Conservation (phyloP, 129 eudicot species). For the Scalesia atractyloides region DNA sequence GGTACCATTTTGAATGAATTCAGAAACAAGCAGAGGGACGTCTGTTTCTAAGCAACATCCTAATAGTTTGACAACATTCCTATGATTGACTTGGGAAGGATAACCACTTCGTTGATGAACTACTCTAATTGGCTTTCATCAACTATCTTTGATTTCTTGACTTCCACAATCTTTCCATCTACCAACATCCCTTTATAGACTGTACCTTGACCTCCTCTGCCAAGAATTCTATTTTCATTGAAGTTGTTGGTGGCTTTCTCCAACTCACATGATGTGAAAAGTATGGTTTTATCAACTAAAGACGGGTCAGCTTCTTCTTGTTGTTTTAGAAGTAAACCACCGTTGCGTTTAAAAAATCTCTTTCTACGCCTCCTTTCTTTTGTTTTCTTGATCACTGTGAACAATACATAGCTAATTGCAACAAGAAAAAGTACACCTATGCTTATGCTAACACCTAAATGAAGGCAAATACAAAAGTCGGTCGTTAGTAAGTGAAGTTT, state of each 20-base stretch:
- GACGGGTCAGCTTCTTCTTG: conserved; percentile 24
- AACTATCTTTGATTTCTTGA: conserved; percentile 31
- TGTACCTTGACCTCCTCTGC: conserved; percentile 37
- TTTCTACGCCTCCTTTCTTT: conserved; percentile 11
- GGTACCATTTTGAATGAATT: conserved; percentile 38
- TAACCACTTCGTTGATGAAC: conserved; percentile 40
- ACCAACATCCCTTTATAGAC: conserved; percentile 35
- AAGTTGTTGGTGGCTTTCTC: conserved; percentile 34
- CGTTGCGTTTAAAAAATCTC: conserved; percentile 35
- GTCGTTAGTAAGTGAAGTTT: background rate
- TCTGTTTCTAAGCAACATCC: conserved; percentile 45
- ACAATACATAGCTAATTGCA: background rate
- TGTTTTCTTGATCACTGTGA: conserved; percentile 1
- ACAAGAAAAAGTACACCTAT: background rate
- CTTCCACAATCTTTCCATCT: conserved; percentile 31
- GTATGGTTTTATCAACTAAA: conserved; percentile 30
- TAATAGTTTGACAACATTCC: conserved; percentile 38
- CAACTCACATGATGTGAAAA: conserved; percentile 34
- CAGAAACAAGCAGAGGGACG: conserved; percentile 36
- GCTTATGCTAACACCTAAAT: background rate
- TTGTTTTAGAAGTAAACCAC: conserved; percentile 38
- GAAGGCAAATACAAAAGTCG: background rate
- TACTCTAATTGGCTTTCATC: conserved; percentile 30
- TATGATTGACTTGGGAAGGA: conserved; percentile 38
- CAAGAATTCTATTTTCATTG: conserved; percentile 31